Evolutionary conservation across 352 stramenopile species (phyloP).

Genomic region (Pythium plurisporium): DNA sequence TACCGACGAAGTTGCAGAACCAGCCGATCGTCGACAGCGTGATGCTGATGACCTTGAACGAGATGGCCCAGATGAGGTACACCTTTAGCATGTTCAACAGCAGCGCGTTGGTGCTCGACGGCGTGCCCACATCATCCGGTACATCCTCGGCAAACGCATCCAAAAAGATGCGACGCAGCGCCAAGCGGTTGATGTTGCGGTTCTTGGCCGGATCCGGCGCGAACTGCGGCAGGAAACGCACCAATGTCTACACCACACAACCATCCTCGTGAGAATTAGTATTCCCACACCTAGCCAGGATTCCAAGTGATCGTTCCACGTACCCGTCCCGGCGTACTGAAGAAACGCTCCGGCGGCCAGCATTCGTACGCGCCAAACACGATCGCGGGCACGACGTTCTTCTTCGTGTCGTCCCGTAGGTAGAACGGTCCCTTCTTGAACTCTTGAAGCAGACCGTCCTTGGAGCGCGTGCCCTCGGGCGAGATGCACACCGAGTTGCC

Average conservation of each 20-base stretch:
- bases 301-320: not conserved
- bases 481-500: slow-evolving; percentile 81
- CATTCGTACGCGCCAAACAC: slow-evolving; percentile 81
- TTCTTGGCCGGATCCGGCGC: slow-evolving; percentile 59
- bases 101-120: slow-evolving; percentile 45
- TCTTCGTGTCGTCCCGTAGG: slow-evolving; percentile 75
- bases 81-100: slow-evolving; percentile 60
- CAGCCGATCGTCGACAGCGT: slow-evolving; percentile 33
- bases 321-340: slow-evolving; percentile 68
- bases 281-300: not conserved
- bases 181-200: slow-evolving; percentile 77
- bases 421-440: slow-evolving; percentile 89
- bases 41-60: slow-evolving; percentile 56
- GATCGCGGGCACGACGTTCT: slow-evolving; percentile 72
- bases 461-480: slow-evolving; percentile 78
- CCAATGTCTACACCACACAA: slow-evolving; percentile 38
- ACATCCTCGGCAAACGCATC: slow-evolving; percentile 70
- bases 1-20: slow-evolving; percentile 43
- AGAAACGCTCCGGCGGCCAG: slow-evolving; percentile 70
- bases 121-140: slow-evolving; percentile 53
- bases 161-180: slow-evolving; percentile 74
- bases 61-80: slow-evolving; percentile 67
- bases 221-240: slow-evolving; percentile 75
- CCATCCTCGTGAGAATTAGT: not conserved
- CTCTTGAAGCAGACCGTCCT: slow-evolving; percentile 75